Conservation (phyloP, 148 eudicot genomes). For the Vaccinium vitisidaea region DNA sequence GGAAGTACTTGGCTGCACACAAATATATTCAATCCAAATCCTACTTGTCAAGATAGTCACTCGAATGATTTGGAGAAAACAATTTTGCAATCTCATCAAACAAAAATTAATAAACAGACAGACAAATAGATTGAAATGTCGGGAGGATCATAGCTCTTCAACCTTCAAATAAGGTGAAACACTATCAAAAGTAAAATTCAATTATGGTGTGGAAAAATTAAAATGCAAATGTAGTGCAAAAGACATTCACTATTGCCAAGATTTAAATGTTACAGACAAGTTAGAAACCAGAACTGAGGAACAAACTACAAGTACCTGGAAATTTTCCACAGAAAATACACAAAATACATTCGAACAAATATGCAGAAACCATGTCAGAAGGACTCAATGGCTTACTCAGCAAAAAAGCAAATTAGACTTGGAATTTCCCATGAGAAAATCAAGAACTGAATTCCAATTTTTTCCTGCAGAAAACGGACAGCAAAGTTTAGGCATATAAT, state of each 20-base stretch:
- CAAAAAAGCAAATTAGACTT: conserved; percentile 43
- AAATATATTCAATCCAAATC: not conserved
- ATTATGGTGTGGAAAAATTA: not conserved
- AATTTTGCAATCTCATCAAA: not conserved
- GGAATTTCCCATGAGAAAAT: conserved; percentile 53
- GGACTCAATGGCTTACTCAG: conserved; percentile 48
- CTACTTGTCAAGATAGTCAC: not conserved
- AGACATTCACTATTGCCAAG: not conserved
- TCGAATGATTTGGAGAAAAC: not conserved
- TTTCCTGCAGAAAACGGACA: conserved; percentile 40
- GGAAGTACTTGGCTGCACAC: not conserved
- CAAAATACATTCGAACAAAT: not conserved
- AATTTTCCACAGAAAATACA: not conserved
- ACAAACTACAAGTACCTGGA: not conserved
- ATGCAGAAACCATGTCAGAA: not conserved
- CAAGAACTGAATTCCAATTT: conserved; percentile 41
- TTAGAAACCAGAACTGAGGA: not conserved
- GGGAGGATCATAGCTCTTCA: conserved; percentile 4
- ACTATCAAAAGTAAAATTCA: not conserved
- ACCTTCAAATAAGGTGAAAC: not conserved
- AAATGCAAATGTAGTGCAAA: not conserved
- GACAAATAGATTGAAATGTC: not conserved
- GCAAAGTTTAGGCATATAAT: not conserved
- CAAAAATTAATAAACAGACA: not conserved
- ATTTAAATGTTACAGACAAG: not conserved